Evolutionary conservation across 805 yeast genomes (phyloP).

Genomic region (Saccharomycopsis capsularis): DNA sequence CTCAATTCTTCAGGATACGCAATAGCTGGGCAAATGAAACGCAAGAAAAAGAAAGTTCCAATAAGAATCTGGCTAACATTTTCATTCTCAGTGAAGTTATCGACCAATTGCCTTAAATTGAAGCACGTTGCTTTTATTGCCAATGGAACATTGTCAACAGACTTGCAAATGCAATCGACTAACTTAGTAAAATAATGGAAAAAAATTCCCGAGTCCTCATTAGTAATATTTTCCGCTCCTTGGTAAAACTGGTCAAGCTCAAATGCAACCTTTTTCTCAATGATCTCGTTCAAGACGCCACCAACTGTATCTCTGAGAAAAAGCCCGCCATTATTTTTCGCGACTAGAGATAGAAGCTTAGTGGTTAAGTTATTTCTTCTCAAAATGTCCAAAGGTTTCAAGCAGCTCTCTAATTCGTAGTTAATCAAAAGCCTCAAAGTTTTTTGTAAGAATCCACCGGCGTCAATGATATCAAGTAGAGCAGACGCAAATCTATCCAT

Average conservation of each 20-base stretch:
- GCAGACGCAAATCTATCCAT: constrained; percentile 13
- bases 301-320: constrained; percentile 48
- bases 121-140: constrained; percentile 69
- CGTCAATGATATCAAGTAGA: constrained; percentile 7
- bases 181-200: constrained; percentile 48
- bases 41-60: constrained; percentile 78
- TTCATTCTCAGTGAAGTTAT: constrained; percentile 1
- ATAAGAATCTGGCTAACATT: constrained; percentile 47
- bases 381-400: constrained; percentile 48
- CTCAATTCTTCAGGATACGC: constrained; percentile 70
- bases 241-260: constrained; percentile 45
- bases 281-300: constrained; percentile 50
- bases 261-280: constrained; percentile 40
- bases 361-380: constrained; percentile 69
- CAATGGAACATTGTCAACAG: constrained; percentile 54
- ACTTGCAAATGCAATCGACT: constrained; percentile 51
- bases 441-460: constrained; percentile 2
- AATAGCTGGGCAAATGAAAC: constrained; percentile 82
- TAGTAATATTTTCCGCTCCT: constrained; percentile 34
- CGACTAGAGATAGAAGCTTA: constrained; percentile 62
- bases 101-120: constrained; percentile 55
- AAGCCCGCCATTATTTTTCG: constrained; percentile 56
- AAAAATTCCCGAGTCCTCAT: constrained; percentile 40
- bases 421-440: constrained; percentile 4
- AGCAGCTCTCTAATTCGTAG: constrained; percentile 10